Conservation (phyloP, 768 basidiomycete genomes). For the Strobilomyces confusus region DNA sequence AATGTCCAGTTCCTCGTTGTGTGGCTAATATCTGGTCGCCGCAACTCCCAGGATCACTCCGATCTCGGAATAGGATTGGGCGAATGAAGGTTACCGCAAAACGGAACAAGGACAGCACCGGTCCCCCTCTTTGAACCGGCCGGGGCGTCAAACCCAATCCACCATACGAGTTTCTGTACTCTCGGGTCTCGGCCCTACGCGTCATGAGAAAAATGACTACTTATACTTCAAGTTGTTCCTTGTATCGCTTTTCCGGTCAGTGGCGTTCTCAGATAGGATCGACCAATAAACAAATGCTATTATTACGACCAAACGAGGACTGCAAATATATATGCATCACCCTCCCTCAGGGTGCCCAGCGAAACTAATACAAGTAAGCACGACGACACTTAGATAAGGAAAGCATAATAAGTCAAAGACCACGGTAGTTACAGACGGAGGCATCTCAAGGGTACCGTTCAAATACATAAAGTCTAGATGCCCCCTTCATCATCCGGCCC, state of each 20-base stretch:
- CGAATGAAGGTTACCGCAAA: no score
- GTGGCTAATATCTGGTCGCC: no score
- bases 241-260: not conserved
- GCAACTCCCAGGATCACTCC: no score
- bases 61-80: no score
- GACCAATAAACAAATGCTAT: constrained; percentile 1
- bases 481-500: not conserved
- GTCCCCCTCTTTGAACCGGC: no score
- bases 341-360: not conserved
- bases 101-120: no score
- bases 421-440: no score
- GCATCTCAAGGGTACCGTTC: no score
- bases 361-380: not conserved
- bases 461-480: not conserved
- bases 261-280: not conserved
- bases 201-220: not conserved
- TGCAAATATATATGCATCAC: not conserved
- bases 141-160: no score
- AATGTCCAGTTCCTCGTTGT: no score
- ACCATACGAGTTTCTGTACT: no score
- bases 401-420: not conserved
- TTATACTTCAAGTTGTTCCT: not conserved
- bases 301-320: not conserved
- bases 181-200: no score
- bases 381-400: not conserved